A percentile compares a stretch with the other conserved stretches of the same genome.
Conservation (phyloP, 192 early-diverging fungal genomes). For the Linnemannia exigua region DNA sequence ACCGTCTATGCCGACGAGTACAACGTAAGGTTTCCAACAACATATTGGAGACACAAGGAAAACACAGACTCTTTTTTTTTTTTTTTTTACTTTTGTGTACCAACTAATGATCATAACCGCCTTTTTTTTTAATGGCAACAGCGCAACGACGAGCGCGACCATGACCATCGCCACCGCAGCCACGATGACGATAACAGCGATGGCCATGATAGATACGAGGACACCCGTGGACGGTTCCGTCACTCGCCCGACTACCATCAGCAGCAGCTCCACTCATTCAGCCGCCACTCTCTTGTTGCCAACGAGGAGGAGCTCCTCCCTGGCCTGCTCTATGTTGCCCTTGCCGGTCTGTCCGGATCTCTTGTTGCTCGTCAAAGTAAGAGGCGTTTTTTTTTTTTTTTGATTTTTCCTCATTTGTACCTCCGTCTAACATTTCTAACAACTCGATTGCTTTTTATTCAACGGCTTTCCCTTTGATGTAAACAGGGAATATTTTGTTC, state of each 20-base stretch:
- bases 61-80: not conserved
- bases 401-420: not conserved
- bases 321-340: slow-evolving; percentile 42
- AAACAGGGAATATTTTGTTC: slow-evolving; percentile 45
- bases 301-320: slow-evolving; percentile 50
- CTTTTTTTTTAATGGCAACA: not conserved
- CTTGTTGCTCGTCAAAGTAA: slow-evolving; percentile 47
- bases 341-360: slow-evolving; percentile 42
- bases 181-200: not conserved
- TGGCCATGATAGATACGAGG: not conserved
- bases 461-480: not conserved
- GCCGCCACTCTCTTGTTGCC: slow-evolving; percentile 16
- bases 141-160: slow-evolving; percentile 10
- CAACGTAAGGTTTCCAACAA: slow-evolving; percentile 13
- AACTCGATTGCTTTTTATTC: not conserved
- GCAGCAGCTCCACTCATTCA: not conserved
- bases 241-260: not conserved
- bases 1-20: slow-evolving; percentile 43
- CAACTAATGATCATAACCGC: not conserved
- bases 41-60: not conserved
- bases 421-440: no score
- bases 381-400: not conserved
- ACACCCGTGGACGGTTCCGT: not conserved
- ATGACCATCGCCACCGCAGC: slow-evolving; percentile 4
- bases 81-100: not conserved